Base-by-base conservation (phyloP, 176 grass and related monocot species). In the Elaeis guineensis region DNA sequence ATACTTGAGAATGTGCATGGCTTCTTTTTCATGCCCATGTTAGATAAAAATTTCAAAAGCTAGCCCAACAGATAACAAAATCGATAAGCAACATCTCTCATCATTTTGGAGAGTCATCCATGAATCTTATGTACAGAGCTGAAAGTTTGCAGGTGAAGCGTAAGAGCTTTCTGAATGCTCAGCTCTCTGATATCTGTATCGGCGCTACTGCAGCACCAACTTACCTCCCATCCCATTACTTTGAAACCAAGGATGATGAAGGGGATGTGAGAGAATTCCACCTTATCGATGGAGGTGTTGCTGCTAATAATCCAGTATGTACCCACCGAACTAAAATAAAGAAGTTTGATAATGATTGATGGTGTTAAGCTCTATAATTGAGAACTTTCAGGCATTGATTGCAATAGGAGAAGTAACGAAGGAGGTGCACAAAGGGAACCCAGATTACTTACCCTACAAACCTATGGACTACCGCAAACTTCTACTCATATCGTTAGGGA, bases 361-460 rank as follows among this genome's bases (percentile, higher is more conserved):
- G 32, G 32, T 35, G 32, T 4, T 14, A 50, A 49, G 25, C 25
- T 65, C 19, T 58, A 61, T 7, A 19, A 0, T 78, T 55, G 83
- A 50, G 66, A 3, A 72, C 69, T 7, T 71, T 50, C 63, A 95
- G 90, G 86, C 80, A 65, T 76, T 95, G 74, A 64, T 95, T 87
- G 86, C 80, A 49, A 84, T 90, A 52, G 75, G 77, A 65, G 83
- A 90, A 78, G 77, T 95, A 69, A 90, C 77, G 20, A 95, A 90
- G 52, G 72, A 87, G 71, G 72, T 95, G 68, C 67, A 76, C 65
- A 90, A 87, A 75, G 54, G 79, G 71, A 90, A 87, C 65, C 75
- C 90, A 22, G 86, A 90, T 79, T 95, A 90, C 80, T 87, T 95
- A 57, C 80, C 90, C 29, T 79, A 87, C 61, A 86, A 84, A 60